These are phyloP conservation scores for Fragaria ananassa DNA, from an alignment of 306 rosid genomes.

Conservation along the genomic window DNA sequence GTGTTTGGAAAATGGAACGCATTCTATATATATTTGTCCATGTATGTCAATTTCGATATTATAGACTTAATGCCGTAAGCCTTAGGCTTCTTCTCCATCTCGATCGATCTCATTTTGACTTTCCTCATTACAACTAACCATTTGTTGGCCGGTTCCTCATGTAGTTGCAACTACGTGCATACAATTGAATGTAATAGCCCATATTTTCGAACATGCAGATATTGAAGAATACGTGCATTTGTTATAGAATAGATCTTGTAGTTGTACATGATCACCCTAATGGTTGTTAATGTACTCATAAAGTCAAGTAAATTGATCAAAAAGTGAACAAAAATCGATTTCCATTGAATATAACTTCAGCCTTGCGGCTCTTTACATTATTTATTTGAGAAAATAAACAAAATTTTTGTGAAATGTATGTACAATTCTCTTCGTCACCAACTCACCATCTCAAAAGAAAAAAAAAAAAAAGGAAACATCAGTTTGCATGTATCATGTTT, in stretches of 20 bases:
- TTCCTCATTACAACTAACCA: not conserved
- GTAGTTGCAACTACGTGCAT: not conserved
- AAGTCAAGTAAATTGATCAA: not conserved
- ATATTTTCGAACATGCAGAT: too few species aligned
- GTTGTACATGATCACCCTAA: not conserved
- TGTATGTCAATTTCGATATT: not conserved
- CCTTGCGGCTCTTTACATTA: slow-evolving; percentile 8
- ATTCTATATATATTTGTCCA: not conserved
- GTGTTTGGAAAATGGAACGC: not conserved
- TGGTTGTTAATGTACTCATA: not conserved
- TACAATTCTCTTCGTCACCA: slow-evolving; percentile 6
- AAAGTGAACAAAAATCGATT: not conserved
- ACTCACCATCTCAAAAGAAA: not conserved
- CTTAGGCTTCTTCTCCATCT: not conserved
- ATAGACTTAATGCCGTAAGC: not conserved
- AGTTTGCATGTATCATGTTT: slow-evolving; percentile 2
- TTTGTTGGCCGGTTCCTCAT: not conserved
- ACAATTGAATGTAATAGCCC: not conserved
- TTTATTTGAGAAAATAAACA: not conserved
- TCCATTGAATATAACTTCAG: slow-evolving; percentile 7
- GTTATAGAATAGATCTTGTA: not conserved
- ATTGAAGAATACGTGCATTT: not conserved
- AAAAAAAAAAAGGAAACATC: not conserved
- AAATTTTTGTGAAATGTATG: not conserved
- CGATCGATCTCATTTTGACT: not conserved